phyloP scores from a whole-genome alignment of 345 rosid species.

The Eucalyptus leucophloia region DNA sequence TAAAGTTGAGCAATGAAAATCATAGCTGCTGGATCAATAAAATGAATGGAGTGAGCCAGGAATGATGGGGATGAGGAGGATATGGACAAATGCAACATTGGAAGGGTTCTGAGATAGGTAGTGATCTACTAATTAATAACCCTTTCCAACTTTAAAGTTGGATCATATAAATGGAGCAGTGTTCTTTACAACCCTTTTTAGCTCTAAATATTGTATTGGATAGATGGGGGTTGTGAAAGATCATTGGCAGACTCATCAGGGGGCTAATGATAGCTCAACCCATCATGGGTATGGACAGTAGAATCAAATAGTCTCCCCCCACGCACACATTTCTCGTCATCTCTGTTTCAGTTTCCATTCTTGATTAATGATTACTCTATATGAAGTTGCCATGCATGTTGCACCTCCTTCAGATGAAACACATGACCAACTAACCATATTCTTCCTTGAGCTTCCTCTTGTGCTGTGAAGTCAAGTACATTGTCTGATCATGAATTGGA shows the following conservation, averaged over 20 bases:
- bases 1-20: background rate
- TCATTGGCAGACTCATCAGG: background rate
- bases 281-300: background rate
- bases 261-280: background rate
- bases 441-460: constrained; percentile 40
- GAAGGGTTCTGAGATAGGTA: background rate
- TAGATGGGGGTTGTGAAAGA: background rate
- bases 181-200: background rate
- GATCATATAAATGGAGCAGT: background rate
- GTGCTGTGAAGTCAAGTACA: constrained; percentile 25
- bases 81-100: background rate
- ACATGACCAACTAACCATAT: constrained; percentile 12
- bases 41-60: background rate
- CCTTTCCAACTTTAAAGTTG: background rate
- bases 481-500: constrained; percentile 39
- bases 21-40: background rate
- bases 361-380: background rate
- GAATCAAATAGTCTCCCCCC: background rate
- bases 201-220: background rate
- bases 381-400: background rate
- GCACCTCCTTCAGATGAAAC: background rate
- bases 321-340: background rate
- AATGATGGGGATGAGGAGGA: background rate
- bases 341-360: background rate
- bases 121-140: background rate